Percentiles rank a stretch among this genome's conserved stretches.
These are phyloP conservation scores for Micractinium conductrix DNA, from an alignment of 139 green algal genomes.

Conservation along the genomic window DNA sequence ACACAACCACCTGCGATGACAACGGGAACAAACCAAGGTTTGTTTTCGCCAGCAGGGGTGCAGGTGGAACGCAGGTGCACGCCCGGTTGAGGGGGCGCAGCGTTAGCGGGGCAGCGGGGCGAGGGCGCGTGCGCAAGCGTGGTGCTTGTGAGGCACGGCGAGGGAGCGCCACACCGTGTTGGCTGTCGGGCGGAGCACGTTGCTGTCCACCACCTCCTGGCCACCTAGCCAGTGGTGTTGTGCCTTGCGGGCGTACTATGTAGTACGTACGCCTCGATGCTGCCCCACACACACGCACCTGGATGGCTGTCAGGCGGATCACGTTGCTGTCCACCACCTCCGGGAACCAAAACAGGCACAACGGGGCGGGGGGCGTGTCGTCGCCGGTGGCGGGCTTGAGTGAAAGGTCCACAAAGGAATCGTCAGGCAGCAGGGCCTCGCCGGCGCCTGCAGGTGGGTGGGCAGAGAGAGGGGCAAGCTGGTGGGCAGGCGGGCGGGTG, in stretches of 20 bases:
- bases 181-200: too few species aligned
- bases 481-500: too few species aligned
- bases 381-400: neutral
- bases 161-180: neutral
- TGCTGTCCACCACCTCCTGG: neutral
- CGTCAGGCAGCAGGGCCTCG: neutral
- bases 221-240: neutral
- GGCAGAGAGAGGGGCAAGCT: too few species aligned
- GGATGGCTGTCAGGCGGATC: conserved; percentile 17
- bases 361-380: neutral
- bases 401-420: neutral
- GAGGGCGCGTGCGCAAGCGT: too few species aligned
- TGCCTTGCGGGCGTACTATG: too few species aligned
- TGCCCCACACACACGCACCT: too few species aligned
- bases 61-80: neutral
- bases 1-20: neutral
- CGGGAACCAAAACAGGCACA: conserved; percentile 34
- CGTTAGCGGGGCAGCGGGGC: neutral
- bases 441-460: neutral
- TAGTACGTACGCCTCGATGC: too few species aligned
- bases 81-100: neutral
- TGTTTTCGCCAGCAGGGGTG: too few species aligned
- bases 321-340: conserved; percentile 24
- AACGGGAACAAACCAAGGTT: neutral
- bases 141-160: neutral